Percentiles rank a stretch among this genome's conserved stretches.
phyloP scores from a whole-genome alignment of 768 basidiomycete species.

The Lactarius vividus region DNA sequence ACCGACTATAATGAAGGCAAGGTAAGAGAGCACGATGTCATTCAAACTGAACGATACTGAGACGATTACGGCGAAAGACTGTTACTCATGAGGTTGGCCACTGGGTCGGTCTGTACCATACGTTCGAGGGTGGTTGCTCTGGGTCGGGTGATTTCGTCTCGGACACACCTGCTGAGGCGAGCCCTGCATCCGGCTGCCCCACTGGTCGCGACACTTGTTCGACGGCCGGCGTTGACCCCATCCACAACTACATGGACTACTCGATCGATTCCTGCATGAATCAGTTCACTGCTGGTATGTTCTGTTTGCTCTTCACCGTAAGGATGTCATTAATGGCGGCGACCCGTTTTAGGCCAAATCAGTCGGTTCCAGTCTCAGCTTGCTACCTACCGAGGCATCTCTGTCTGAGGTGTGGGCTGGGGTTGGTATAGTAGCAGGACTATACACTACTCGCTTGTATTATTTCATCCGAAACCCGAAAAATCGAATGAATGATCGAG shows the following conservation, averaged over 20 bases:
- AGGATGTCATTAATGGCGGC: neutral
- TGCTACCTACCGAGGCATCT: constrained; percentile 44
- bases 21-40: constrained; percentile 15
- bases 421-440: neutral
- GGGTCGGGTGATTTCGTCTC: constrained; percentile 42
- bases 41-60: neutral
- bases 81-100: constrained; percentile 59
- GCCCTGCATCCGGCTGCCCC: constrained; percentile 40
- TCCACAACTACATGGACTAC: constrained; percentile 57
- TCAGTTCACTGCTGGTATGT: constrained; percentile 44
- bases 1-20: constrained; percentile 39
- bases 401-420: constrained; percentile 22
- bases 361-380: constrained; percentile 43
- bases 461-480: neutral
- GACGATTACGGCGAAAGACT: constrained; percentile 34
- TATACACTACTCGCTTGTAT: neutral
- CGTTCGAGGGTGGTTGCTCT: constrained; percentile 52
- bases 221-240: constrained; percentile 38
- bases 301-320: neutral
- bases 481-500: neutral
- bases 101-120: constrained; percentile 59
- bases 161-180: constrained; percentile 49
- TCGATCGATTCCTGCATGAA: constrained; percentile 50
- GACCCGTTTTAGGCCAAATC: constrained; percentile 28
- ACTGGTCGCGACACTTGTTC: constrained; percentile 35